Evolutionary conservation across 169 alveolate species (phyloP).

Genomic region (Plasmodium coatneyi): DNA sequence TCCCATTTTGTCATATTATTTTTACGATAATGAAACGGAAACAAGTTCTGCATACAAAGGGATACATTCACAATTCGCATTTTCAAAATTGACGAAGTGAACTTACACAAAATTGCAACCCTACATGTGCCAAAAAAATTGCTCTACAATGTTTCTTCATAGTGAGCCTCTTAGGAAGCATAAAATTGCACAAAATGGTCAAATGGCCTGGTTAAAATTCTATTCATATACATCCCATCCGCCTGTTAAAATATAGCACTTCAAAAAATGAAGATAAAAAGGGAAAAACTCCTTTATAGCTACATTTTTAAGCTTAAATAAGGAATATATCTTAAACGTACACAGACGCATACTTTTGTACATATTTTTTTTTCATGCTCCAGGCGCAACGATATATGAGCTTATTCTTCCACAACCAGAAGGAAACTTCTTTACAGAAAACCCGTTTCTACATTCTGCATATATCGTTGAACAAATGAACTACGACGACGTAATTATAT

Average conservation of each 20-base stretch:
- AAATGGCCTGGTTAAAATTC: neutral
- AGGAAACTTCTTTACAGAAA: neutral
- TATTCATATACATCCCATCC: neutral
- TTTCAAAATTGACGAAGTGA: neutral
- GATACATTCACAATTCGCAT: neutral
- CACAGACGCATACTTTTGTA: too few species aligned
- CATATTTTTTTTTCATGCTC: neutral
- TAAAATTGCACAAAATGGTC: neutral
- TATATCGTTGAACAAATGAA: neutral
- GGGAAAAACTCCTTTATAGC: neutral
- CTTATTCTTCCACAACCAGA: neutral
- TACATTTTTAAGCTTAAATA: neutral
- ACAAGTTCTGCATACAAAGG: neutral
- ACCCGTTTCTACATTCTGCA: neutral
- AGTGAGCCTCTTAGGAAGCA: neutral
- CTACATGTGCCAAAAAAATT: neutral
- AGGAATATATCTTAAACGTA: too few species aligned
- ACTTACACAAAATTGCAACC: neutral
- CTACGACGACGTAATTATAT: neutral
- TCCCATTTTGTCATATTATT: neutral
- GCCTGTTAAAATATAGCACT: neutral
- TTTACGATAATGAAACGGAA: neutral
- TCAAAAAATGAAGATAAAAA: too few species aligned
- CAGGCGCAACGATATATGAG: neutral
- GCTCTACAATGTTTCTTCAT: neutral